Evolutionary conservation across 179 eudicot genomes (phyloP), one percentile per base, ranked within the genome.

Genomic region (Silene noctiflora): DNA sequence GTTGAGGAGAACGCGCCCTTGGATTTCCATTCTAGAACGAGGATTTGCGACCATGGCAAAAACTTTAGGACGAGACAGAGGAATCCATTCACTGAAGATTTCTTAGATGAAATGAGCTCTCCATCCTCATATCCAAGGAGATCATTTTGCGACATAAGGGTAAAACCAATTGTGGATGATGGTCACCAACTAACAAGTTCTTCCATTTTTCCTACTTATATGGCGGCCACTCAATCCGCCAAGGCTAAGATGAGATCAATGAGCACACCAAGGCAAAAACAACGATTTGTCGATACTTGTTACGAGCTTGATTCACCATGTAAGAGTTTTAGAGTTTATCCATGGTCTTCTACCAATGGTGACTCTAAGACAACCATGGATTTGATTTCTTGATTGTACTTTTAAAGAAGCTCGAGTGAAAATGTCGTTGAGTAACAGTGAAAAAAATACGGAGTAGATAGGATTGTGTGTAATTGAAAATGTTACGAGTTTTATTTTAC

Each of bases 191-290:
- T 78, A 29, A 69, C 69, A 1, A 81, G 75, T 65, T 88, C 90
- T 44, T 84, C 86, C 0, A 69, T 19, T 17, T 89, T 82, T 39
- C 92, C 97, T 2, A 80, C 91, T 31, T 94, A 94, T 81, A 92
- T 92, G 98, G 97, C 91, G 53, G 75, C 89, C 0, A 92, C 98
- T 0, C 88, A 92, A 87, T 94, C 98, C 12, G 90, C 91, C 8
- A 92, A 83, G 92, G 98, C 98, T 4, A 94, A 88, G 80, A 81
- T 85, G 81, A 84, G 98, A 75, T 94, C 98, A 0, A 81, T 85
- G 78, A 94, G 97, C 85, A 88, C 94, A 6, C 97, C 94, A 19
- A 88, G 86, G 79, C 98, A 87, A 83, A 72, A 92, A 39, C 21
- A 83, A 13, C 81, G 84, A 20, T 69, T 82, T 44, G 67, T 81